phyloP scores from a whole-genome alignment of 495 filamentous ascomycete genomes.

The Penicillium lividum region DNA sequence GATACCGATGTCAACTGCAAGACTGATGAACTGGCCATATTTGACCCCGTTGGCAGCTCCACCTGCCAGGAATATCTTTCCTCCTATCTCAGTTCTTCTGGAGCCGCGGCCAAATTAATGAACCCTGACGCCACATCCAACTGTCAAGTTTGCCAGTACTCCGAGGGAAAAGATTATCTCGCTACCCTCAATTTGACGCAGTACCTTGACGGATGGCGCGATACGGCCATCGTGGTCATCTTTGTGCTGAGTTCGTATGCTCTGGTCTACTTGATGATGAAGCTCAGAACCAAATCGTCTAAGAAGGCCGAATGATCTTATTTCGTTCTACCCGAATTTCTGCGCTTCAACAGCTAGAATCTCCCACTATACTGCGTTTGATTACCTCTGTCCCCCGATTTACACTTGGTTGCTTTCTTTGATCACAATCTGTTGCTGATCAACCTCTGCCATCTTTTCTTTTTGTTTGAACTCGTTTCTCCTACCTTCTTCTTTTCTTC shows the following conservation, averaged over 20 bases:
- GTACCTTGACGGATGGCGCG: constrained; percentile 48
- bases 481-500: too few relatives aligned
- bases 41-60: constrained; percentile 52
- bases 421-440: too few relatives aligned
- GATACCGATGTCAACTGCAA: constrained; percentile 59
- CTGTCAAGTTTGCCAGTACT: constrained; percentile 62
- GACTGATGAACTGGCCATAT: constrained; percentile 55
- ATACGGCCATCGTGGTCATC: constrained; percentile 44
- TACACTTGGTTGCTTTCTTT: too few relatives aligned
- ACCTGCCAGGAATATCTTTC: constrained; percentile 61
- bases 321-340: too few relatives aligned
- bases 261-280: constrained; percentile 53
- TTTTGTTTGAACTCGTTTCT: too few relatives aligned
- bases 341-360: too few relatives aligned
- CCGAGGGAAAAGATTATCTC: constrained; percentile 41
- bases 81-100: constrained; percentile 46
- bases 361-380: too few relatives aligned
- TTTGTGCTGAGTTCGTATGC: constrained; percentile 49
- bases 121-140: constrained; percentile 50
- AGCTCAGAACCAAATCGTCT: constrained; percentile 40
- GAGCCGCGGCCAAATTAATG: constrained; percentile 51
- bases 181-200: constrained; percentile 36
- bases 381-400: too few relatives aligned
- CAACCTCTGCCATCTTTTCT: too few relatives aligned
- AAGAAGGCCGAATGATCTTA: constrained; percentile 41